Conservation (phyloP, 192 early-diverging fungal genomes). For the Gonapodya sp. region DNA sequence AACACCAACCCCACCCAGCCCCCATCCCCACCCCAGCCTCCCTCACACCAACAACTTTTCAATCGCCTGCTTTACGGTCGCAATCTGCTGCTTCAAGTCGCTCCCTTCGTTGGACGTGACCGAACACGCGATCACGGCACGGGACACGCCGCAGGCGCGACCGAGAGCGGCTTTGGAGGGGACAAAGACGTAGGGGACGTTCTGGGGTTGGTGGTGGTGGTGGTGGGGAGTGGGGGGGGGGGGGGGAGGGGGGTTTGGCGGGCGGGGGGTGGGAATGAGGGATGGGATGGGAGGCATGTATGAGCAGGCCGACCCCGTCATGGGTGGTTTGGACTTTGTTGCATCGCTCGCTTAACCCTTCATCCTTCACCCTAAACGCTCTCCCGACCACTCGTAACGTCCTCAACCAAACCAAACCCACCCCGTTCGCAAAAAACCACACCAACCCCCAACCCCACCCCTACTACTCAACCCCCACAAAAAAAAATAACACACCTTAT, state of each 20-base stretch:
- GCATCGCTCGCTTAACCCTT: neutral
- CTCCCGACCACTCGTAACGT: neutral
- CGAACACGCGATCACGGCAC: conserved; percentile 82
- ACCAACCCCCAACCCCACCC: neutral
- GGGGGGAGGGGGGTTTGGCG: neutral
- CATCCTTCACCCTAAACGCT: neutral
- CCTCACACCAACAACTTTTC: conserved; percentile 84
- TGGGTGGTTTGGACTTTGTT: neutral
- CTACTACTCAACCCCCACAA: neutral
- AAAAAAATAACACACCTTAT: conserved; percentile 50
- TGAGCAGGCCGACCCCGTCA: neutral
- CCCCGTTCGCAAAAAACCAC: neutral
- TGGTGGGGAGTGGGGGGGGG: neutral
- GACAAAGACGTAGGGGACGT: conserved; percentile 99
- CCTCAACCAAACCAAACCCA: neutral
- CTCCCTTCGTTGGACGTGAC: conserved; percentile 97
- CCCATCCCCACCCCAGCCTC: neutral
- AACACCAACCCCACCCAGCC: too few species aligned
- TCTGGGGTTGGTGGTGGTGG: conserved; percentile 31
- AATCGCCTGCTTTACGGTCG: conserved; percentile 80
- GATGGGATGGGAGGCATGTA: neutral
- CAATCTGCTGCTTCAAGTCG: conserved; percentile 88
- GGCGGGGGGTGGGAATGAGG: neutral
- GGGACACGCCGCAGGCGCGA: conserved; percentile 94
- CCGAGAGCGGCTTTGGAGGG: conserved; percentile 93